Evolutionary conservation across 2,329 filamentous ascomycete genomes (phyloP).

Genomic region (Ophioceras dolichostomum): DNA sequence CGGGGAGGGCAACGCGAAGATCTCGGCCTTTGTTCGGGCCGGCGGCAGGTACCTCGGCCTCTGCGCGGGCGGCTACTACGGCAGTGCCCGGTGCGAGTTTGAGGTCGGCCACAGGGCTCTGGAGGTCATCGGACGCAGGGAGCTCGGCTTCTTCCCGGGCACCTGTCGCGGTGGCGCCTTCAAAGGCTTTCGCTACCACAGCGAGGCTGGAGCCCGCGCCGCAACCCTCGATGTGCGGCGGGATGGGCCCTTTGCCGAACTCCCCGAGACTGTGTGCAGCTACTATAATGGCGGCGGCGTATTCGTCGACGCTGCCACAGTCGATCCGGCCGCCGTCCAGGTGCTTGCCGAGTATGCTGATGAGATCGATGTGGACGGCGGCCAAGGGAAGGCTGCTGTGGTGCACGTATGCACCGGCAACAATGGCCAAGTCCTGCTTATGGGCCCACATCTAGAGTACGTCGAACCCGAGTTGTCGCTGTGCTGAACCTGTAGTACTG

Average conservation of each 20-base stretch:
- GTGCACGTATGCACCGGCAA: constrained; percentile 75
- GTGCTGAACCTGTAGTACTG: no score
- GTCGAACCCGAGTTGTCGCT: no score
- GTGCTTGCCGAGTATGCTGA: constrained; percentile 72
- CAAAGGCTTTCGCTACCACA: constrained; percentile 79
- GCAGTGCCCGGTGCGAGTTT: constrained; percentile 71
- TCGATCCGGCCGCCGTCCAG: constrained; percentile 55
- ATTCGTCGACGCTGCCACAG: constrained; percentile 66
- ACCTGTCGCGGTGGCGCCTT: constrained; percentile 80
- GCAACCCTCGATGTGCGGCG: constrained; percentile 54
- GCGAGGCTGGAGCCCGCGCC: constrained; percentile 71
- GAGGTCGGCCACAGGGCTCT: constrained; percentile 72
- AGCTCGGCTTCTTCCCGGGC: constrained; percentile 81
- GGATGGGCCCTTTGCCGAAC: constrained; percentile 23
- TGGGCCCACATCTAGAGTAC: constrained; percentile 85
- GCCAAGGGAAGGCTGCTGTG: constrained; percentile 58
- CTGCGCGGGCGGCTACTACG: constrained; percentile 93
- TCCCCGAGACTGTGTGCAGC: constrained; percentile 53
- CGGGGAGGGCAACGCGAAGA: constrained; percentile 74
- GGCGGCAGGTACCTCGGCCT: constrained; percentile 84
- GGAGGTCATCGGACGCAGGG: constrained; percentile 75
- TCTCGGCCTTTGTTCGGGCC: constrained; percentile 71
- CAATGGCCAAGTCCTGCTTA: constrained; percentile 66
- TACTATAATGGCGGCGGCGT: constrained; percentile 96
- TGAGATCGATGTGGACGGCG: constrained; percentile 63